Percentiles rank a stretch among this genome's conserved stretches.
phyloP scores from a whole-genome alignment of 2,329 filamentous ascomycete genomes.

The Claviceps capensis region DNA sequence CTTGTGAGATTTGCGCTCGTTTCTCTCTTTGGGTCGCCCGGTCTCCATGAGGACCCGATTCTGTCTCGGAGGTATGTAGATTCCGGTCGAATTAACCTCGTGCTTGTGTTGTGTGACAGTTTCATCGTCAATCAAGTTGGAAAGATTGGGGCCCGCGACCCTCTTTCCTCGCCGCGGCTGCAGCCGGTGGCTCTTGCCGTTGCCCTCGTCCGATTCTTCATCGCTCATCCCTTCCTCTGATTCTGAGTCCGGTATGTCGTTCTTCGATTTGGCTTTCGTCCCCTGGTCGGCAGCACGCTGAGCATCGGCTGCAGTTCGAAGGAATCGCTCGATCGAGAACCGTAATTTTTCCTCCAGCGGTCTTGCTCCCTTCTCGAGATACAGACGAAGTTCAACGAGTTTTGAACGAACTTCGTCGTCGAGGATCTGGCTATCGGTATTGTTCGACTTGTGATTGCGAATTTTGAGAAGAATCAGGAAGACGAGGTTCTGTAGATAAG shows the following conservation, averaged over 20 bases:
- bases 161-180: conserved; percentile 8
- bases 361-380: conserved; percentile 81
- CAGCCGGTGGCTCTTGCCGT: conserved; percentile 2
- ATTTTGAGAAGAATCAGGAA: conserved; percentile 77
- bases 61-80: conserved; percentile 83
- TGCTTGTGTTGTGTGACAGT: conserved; percentile 14
- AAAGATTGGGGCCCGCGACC: conserved; percentile 20
- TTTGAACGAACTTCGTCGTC: conserved; percentile 63
- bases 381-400: conserved; percentile 81
- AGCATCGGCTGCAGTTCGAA: conserved; percentile 71
- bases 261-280: conserved; percentile 15
- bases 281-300: conserved; percentile 27
- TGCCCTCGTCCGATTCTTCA: conserved; percentile 12
- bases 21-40: conserved; percentile 44
- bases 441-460: conserved; percentile 33
- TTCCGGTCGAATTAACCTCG: conserved; percentile 40
- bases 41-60: conserved; percentile 75
- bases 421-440: conserved; percentile 27
- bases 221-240: conserved; percentile 21
- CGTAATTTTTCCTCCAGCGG: conserved; percentile 82
- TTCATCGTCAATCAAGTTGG: conserved; percentile 20
- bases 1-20: conserved; percentile 49
- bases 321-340: conserved; percentile 91
- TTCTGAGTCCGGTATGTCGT: conserved; percentile 3
- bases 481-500: conserved; percentile 88